These are phyloP conservation scores for Naegleria fowleri DNA, from an alignment of 208 protist species.

Conservation along the genomic window DNA sequence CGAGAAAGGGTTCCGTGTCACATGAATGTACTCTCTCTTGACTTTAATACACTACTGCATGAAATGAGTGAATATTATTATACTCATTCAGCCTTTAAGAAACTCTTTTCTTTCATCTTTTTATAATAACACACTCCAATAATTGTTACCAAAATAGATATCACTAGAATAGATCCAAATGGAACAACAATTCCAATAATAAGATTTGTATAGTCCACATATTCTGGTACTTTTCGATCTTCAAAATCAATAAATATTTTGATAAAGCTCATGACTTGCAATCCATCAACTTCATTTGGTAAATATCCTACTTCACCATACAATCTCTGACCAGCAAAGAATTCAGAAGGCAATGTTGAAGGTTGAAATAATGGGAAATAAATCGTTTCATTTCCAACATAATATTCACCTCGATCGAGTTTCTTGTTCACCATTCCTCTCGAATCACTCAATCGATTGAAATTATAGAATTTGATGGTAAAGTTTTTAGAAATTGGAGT, in stretches of 20 bases:
- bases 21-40: not conserved
- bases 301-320: not conserved
- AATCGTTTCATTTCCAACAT: not conserved
- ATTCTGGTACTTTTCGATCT: not conserved
- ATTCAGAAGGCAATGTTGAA: not conserved
- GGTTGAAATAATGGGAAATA: not conserved
- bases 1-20: too few relatives aligned
- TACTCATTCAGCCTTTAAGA: not conserved
- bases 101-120: not conserved
- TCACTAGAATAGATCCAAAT: not conserved
- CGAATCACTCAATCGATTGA: not conserved
- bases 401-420: not conserved
- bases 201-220: not conserved
- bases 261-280: not conserved
- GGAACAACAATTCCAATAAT: constrained; percentile 5
- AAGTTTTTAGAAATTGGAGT: not conserved
- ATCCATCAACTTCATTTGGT: not conserved
- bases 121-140: not conserved
- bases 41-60: not conserved
- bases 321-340: not conserved
- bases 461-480: not conserved
- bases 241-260: not conserved
- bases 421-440: not conserved
- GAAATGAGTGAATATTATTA: too few relatives aligned
- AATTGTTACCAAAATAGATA: not conserved